A percentile compares a stretch with the other conserved stretches of the same genome.
Evolutionary conservation across 305 asterid genomes (phyloP).

Genomic region (Rubia tinctorum): DNA sequence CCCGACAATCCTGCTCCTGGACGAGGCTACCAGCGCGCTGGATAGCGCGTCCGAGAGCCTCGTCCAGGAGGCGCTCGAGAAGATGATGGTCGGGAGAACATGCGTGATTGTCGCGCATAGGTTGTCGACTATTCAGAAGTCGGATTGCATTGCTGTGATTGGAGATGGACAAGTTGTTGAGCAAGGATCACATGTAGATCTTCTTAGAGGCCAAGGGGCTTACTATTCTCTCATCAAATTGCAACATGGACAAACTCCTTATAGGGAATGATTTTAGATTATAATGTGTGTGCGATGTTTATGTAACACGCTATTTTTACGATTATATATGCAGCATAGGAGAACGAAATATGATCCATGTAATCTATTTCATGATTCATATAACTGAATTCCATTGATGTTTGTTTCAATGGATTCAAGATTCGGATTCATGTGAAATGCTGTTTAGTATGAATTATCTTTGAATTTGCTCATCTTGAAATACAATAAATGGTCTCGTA

Average conservation of each 20-base stretch:
- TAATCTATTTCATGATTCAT: too few species aligned
- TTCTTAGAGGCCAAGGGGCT: conserved; percentile 51
- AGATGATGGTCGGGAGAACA: conserved; percentile 62
- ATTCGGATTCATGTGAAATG: too few species aligned
- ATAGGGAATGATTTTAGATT: neutral
- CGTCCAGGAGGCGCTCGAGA: conserved; percentile 68
- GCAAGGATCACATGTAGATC: conserved; percentile 64
- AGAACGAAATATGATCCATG: too few species aligned
- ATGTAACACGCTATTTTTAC: too few species aligned
- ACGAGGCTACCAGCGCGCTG: conserved; percentile 82
- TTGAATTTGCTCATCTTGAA: too few species aligned
- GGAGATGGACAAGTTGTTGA: conserved; percentile 72
- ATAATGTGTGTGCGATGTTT: too few species aligned
- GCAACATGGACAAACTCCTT: conserved; percentile 35
- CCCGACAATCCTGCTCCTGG: conserved; percentile 68
- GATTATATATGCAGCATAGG: too few species aligned
- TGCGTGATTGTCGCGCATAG: conserved; percentile 74
- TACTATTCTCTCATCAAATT: conserved; percentile 54
- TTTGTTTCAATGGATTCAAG: too few species aligned
- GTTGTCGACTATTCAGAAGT: conserved; percentile 64
- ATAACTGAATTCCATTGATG: too few species aligned
- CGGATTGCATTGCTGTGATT: conserved; percentile 62
- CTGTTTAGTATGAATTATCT: too few species aligned
- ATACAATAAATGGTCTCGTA: too few species aligned
- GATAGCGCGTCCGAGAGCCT: conserved; percentile 64